Conservation (phyloP, 768 basidiomycete species). For the Suillus subalutaceus region DNA sequence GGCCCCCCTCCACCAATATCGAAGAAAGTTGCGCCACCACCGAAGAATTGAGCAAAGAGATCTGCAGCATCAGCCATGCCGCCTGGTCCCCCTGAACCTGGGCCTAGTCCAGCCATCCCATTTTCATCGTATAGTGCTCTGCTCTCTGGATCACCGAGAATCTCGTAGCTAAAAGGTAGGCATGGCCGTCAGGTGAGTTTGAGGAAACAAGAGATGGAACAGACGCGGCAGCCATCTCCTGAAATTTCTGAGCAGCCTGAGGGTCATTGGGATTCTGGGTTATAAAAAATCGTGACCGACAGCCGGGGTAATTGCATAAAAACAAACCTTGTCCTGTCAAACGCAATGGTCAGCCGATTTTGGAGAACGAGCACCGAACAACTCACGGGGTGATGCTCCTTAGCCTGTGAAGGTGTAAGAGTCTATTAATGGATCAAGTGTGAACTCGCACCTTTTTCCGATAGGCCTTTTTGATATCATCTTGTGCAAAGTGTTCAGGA, state of each 20-base stretch:
- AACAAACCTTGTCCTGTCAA: constrained; percentile 66
- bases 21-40: constrained; percentile 59
- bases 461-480: constrained; percentile 93
- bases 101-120: constrained; percentile 72
- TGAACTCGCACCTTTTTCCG: constrained; percentile 73
- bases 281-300: neutral
- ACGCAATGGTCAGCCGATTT: constrained; percentile 8
- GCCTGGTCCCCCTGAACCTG: constrained; percentile 46
- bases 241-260: constrained; percentile 79
- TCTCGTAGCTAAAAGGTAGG: constrained; percentile 66
- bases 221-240: constrained; percentile 87
- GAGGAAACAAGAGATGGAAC: constrained; percentile 32
- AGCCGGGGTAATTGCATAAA: neutral
- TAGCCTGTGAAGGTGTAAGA: constrained; percentile 57
- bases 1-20: constrained; percentile 61
- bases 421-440: constrained; percentile 18
- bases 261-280: constrained; percentile 87
- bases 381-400: constrained; percentile 83
- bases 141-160: constrained; percentile 68
- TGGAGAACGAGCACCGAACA: constrained; percentile 3
- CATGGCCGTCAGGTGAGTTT: constrained; percentile 14
- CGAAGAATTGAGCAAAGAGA: constrained; percentile 77
- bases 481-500: constrained; percentile 38
- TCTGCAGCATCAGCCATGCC: constrained; percentile 59
- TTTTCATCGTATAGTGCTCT: constrained; percentile 73